A percentile compares a stretch with the other conserved stretches of the same genome.
These are phyloP conservation scores for Ogataea pini DNA, from an alignment of 805 yeast genomes.

Conservation along the genomic window DNA sequence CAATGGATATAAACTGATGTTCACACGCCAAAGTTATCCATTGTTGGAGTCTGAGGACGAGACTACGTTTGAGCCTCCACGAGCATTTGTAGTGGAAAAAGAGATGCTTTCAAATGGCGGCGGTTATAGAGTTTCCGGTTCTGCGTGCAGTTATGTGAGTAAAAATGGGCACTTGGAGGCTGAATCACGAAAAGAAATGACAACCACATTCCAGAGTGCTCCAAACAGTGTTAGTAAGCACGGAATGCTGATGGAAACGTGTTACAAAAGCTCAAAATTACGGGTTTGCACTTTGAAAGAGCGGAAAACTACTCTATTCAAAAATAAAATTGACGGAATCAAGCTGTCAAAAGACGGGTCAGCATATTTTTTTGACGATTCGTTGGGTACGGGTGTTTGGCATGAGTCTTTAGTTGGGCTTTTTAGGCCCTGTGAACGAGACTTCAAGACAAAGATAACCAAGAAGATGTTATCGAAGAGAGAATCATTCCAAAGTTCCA, in stretches of 20 bases:
- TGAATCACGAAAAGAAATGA: not conserved
- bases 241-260: slow-evolving; percentile 19
- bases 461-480: slow-evolving; percentile 28
- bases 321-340: slow-evolving; percentile 32
- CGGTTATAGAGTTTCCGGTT: slow-evolving; percentile 18
- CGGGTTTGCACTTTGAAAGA: slow-evolving; percentile 28
- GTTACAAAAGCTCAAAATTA: slow-evolving; percentile 14
- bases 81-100: slow-evolving; percentile 28
- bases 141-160: slow-evolving; percentile 20
- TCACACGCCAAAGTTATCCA: slow-evolving; percentile 30
- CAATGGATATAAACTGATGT: slow-evolving; percentile 36
- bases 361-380: slow-evolving; percentile 30
- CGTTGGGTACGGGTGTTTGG: slow-evolving; percentile 26
- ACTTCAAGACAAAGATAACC: slow-evolving; percentile 29
- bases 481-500: slow-evolving; percentile 15
- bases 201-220: slow-evolving; percentile 3
- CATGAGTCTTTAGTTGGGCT: slow-evolving; percentile 29
- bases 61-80: slow-evolving; percentile 13
- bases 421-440: slow-evolving; percentile 36
- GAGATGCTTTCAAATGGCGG: slow-evolving; percentile 23
- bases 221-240: slow-evolving; percentile 12
- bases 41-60: not conserved
- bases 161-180: slow-evolving; percentile 3
- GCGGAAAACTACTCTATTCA: slow-evolving; percentile 23
- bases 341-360: slow-evolving; percentile 34